Evolutionary conservation across 2,329 filamentous ascomycete genomes (phyloP), one percentile per base, ranked within the genome.

Genomic region (Fusarium sp.): DNA sequence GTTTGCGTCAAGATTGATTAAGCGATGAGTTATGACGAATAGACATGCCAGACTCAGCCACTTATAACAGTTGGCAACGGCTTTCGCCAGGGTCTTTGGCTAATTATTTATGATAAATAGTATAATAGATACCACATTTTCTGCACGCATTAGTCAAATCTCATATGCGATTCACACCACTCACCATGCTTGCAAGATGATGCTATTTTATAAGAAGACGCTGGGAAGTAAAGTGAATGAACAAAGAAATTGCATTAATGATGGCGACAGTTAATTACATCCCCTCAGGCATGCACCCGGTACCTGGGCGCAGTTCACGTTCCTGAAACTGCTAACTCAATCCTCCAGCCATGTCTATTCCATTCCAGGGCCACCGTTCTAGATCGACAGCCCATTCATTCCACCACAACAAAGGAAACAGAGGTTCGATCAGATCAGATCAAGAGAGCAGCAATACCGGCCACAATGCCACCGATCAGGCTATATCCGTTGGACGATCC

Each of bases 1-100:
- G 77, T 83, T 21, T 72, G 71, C 34, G 64, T 79, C 47, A 67
- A 77, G 62, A 75, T 80, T 60, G 69, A 73, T 9, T 78, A 66
- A 67, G 50, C 49, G 33, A 60, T 33, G 36, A 57, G 33, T 61
- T 33, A 51, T 40, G 58, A 50, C 5, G 54, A 52, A 24, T 31
- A 43, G 31, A 21, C 19, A 31, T 38, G 31, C 45, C 8, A 11
- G 17, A 5, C 3, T 14, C 3, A 33, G 22, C 42, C 42, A 44
- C 42, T 15, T 13, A 15, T 15, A 21, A 43, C 40, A 50, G 14
- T 42, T 57, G 11, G 8, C 11, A 50, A 21, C 22, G 43, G 34
- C 26, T 40, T 33, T 40, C 19, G 5, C 11, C 21, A 15, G 5
- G 5, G 45, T 31, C 21, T 34, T 3, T n/a, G 45, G 52, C 36